Base-by-base conservation (phyloP, 1,139 yeast genomes). In the Yamadazyma jaroonii region DNA sequence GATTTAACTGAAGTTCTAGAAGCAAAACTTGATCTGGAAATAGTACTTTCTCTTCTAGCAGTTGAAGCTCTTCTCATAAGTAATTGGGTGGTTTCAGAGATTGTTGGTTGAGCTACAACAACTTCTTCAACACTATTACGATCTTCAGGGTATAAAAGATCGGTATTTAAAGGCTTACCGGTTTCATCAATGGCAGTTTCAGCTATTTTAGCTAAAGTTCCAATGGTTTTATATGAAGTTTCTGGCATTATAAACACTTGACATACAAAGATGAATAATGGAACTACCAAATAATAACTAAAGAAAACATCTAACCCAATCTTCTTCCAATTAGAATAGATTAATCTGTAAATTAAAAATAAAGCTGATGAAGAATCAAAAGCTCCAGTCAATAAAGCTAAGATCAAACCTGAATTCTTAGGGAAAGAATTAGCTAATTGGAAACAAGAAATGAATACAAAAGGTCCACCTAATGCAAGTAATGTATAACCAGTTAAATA, bases 191-290 rank as follows among this genome's bases (percentile, higher is more conserved):
- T 68, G 11, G 86, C 87, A 36, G 83, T 83, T 50, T 81, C 82
- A 6, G 80, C 79, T 37, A 83, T 70, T 50, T 81, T 80, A 17
- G 84, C 84, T 40, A 83, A 71, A 1, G 79, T 73, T 2, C 81
- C 87, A 29, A 79, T 66, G 0, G 90, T 81, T 54, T 84, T 84
- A 61, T 86, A 86, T 2, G 90, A 80, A 34, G 77, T 75, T 17
- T 54, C 64, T 6, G 97, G 97, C 96, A 90, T 88, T 22, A 89
- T 64, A 28, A 79, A 68, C 7, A 83, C 27, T 58, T 88, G 96
- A 49, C 92, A 85, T 1, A 79, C 31, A 9, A 85, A 61, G 34
- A 89, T 87, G 55, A 87, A 84, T 0, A 78, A 39, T 0, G 97
- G 96, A 3, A 88, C 88, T 5, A 77, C 49, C 52, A 85, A 57